Evolutionary conservation across 805 yeast species (phyloP).

Genomic region (Kregervanrija pseudodelftensis): DNA sequence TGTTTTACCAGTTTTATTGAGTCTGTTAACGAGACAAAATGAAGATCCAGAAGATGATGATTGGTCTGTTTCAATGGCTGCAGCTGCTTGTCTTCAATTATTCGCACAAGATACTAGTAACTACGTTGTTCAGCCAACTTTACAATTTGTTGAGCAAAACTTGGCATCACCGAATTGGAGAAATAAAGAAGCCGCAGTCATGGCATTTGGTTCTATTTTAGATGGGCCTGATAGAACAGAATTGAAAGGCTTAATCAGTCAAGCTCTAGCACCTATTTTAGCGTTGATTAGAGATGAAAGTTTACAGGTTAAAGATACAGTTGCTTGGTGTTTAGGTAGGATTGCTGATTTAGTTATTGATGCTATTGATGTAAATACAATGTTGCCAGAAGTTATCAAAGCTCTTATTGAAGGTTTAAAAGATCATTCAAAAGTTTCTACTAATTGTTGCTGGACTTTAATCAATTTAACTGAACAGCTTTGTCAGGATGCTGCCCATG

Average conservation of each 20-base stretch:
- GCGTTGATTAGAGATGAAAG: slow-evolving; percentile 64
- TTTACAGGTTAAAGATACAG: slow-evolving; percentile 90
- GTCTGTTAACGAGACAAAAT: slow-evolving; percentile 77
- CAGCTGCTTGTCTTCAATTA: slow-evolving; percentile 92
- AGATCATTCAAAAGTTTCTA: slow-evolving; percentile 88
- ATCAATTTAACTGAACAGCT: slow-evolving; percentile 88
- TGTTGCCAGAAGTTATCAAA: slow-evolving; percentile 63
- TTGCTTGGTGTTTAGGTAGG: slow-evolving; percentile 97
- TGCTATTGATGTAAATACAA: slow-evolving; percentile 59
- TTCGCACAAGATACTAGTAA: slow-evolving; percentile 88
- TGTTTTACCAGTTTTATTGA: slow-evolving; percentile 80
- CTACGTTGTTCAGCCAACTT: slow-evolving; percentile 77
- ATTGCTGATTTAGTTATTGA: slow-evolving; percentile 82
- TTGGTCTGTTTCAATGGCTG: slow-evolving; percentile 98
- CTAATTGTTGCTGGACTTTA: slow-evolving; percentile 97
- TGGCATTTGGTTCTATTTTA: slow-evolving; percentile 96
- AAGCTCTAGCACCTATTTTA: slow-evolving; percentile 78
- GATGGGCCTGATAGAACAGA: slow-evolving; percentile 86
- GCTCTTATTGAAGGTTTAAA: slow-evolving; percentile 76
- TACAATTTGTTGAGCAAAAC: slow-evolving; percentile 75
- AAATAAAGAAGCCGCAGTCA: slow-evolving; percentile 91
- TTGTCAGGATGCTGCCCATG: slow-evolving; percentile 42
- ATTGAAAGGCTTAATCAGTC: slow-evolving; percentile 59
- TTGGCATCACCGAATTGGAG: slow-evolving; percentile 66
- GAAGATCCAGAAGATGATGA: slow-evolving; percentile 94